These are phyloP conservation scores for Microdochium bolleyi DNA, from an alignment of 2,329 filamentous ascomycete genomes.

Conservation along the genomic window DNA sequence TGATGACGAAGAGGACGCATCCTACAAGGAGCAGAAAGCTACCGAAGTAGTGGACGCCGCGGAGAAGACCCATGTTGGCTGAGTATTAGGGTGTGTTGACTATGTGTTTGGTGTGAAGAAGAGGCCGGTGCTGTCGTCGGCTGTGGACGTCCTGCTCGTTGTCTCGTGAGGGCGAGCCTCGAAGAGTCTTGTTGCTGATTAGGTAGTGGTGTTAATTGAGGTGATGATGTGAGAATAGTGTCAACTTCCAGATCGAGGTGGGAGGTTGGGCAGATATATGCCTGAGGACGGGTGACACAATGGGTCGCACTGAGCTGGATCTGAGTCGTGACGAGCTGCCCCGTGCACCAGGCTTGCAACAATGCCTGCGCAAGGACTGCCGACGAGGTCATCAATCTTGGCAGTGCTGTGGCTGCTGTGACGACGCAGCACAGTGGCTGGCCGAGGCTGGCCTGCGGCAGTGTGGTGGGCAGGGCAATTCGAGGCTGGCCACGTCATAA, in stretches of 20 bases:
- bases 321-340: background rate
- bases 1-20: conserved; percentile 48
- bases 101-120: background rate
- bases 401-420: background rate
- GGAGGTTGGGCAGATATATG: too few species aligned
- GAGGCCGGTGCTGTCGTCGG: background rate
- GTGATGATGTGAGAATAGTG: background rate
- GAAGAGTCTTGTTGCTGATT: background rate
- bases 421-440: background rate
- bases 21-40: conserved; percentile 48
- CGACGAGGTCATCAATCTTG: background rate
- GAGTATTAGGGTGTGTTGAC: background rate
- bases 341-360: background rate
- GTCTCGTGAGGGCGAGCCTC: background rate
- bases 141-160: background rate
- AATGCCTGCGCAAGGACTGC: background rate
- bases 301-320: background rate
- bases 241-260: too few species aligned
- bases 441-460: background rate
- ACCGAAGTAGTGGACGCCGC: conserved; percentile 43
- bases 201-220: background rate
- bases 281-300: background rate
- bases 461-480: background rate
- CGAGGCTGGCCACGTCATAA: background rate
- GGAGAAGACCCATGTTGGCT: background rate